A percentile compares a stretch with the other conserved stretches of the same genome.
Evolutionary conservation across 345 rosid genomes (phyloP).

Genomic region (Acer campestre): DNA sequence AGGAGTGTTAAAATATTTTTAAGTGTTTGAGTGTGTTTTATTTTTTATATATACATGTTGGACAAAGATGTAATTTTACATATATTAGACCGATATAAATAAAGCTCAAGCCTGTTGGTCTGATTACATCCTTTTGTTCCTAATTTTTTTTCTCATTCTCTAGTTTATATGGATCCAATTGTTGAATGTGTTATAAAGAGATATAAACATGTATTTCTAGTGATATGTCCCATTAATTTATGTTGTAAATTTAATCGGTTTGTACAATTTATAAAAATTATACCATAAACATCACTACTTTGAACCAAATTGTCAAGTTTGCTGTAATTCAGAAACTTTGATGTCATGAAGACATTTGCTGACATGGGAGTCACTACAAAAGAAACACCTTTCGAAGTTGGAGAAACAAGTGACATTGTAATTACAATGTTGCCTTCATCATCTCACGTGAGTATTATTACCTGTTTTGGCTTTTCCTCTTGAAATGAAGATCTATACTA

Average conservation of each 20-base stretch:
- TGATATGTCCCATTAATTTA: not conserved
- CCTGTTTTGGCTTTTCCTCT: constrained; percentile 5
- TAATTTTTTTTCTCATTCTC: no score
- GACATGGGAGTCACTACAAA: constrained; percentile 62
- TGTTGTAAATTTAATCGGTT: constrained; percentile 8
- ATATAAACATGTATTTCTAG: not conserved
- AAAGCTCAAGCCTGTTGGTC: no score
- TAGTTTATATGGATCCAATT: not conserved
- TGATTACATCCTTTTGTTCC: no score
- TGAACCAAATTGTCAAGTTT: constrained; percentile 24
- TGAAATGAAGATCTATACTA: constrained; percentile 3
- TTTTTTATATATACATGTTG: no score
- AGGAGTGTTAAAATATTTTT: no score
- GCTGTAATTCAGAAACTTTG: constrained; percentile 54
- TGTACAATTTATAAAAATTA: not conserved
- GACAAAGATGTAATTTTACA: no score
- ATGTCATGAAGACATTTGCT: constrained; percentile 65
- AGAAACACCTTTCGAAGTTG: constrained; percentile 77
- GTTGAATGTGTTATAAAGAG: not conserved
- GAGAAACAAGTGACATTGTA: constrained; percentile 74
- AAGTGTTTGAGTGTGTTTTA: no score
- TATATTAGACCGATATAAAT: no score
- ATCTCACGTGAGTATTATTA: constrained; percentile 64
- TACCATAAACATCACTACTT: constrained; percentile 10
- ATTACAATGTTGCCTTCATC: constrained; percentile 95